A percentile compares a stretch with the other conserved stretches of the same genome.
These are phyloP conservation scores for Clarireedia homoeocarpa DNA, from an alignment of 2,329 filamentous ascomycete genomes.

Conservation along the genomic window DNA sequence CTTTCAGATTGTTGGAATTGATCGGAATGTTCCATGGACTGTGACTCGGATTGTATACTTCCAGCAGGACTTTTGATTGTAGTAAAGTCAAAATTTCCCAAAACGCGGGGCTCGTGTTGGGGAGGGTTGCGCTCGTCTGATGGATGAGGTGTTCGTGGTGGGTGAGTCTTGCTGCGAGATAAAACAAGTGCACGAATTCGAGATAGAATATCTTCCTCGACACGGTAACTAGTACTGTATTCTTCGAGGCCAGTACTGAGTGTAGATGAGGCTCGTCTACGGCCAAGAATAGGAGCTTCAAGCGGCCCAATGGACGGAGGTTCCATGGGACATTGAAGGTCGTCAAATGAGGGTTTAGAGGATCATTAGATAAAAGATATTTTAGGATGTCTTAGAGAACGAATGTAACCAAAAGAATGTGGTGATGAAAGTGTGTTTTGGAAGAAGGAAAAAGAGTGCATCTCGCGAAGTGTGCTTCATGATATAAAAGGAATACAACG, in stretches of 20 bases:
- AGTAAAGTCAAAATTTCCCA: slow-evolving; percentile 15
- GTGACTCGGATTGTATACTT: slow-evolving; percentile 18
- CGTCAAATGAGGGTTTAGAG: not conserved
- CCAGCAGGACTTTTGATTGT: not conserved
- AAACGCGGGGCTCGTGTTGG: slow-evolving; percentile 6
- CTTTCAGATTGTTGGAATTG: not conserved
- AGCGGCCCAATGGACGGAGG: slow-evolving; percentile 11
- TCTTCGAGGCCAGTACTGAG: slow-evolving; percentile 19
- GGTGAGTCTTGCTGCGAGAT: slow-evolving; percentile 19
- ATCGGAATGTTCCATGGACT: slow-evolving; percentile 7
- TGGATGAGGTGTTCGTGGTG: slow-evolving; percentile 21
- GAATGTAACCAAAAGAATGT: slow-evolving; percentile 12
- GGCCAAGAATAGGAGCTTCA: slow-evolving; percentile 7
- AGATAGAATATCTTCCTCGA: slow-evolving; percentile 25
- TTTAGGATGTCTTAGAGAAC: slow-evolving; percentile 4
- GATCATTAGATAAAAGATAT: slow-evolving; percentile 5
- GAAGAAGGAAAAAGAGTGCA: not conserved
- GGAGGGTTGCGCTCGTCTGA: slow-evolving; percentile 18
- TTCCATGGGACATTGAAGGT: slow-evolving; percentile 17
- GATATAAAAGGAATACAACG: no score
- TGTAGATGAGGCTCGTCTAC: slow-evolving; percentile 17
- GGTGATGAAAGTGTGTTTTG: not conserved
- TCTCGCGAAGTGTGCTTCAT: not conserved
- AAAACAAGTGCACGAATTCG: slow-evolving; percentile 25
- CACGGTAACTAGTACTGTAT: slow-evolving; percentile 15